Percentiles rank a stretch among this genome's conserved stretches.
phyloP scores from a whole-genome alignment of 306 rosid species.

The Sicyos baderoa region DNA sequence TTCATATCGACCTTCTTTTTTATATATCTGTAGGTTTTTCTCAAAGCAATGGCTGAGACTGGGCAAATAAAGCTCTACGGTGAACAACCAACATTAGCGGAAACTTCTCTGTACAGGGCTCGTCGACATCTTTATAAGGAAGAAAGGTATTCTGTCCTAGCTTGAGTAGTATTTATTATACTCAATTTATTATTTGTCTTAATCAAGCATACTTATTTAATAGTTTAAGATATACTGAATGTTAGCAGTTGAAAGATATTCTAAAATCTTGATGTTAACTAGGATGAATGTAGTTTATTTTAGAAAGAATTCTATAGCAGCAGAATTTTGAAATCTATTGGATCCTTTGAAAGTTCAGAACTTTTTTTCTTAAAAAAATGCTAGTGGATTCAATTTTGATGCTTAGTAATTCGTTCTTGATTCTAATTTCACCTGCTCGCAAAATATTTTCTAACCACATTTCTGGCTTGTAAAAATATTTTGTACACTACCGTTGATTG shows the following conservation, averaged over 20 bases:
- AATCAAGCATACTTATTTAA: background rate
- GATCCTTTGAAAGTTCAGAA: background rate
- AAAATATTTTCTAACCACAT: background rate
- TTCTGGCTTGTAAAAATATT: background rate
- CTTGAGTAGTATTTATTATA: slow-evolving; percentile 12
- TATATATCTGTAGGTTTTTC: slow-evolving; percentile 60
- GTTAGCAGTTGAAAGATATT: slow-evolving; percentile 8
- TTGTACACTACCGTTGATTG: background rate
- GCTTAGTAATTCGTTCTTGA: background rate
- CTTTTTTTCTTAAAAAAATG: background rate
- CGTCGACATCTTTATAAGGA: slow-evolving; percentile 86
- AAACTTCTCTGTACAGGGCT: slow-evolving; percentile 88
- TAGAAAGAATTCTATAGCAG: too few species aligned
- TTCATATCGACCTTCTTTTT: slow-evolving; percentile 10
- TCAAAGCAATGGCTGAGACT: slow-evolving; percentile 96
- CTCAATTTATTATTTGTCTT: background rate
- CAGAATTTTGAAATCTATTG: background rate
- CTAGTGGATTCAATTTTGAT: slow-evolving; percentile 1
- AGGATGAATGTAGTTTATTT: too few species aligned
- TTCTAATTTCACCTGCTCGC: background rate
- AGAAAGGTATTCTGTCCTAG: slow-evolving; percentile 54
- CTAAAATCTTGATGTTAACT: background rate
- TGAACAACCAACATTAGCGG: slow-evolving; percentile 75
- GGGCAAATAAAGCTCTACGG: slow-evolving; percentile 85
- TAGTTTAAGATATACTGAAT: slow-evolving; percentile 19